Percentiles rank a stretch among this genome's conserved stretches.
Evolutionary conservation across 2,329 filamentous ascomycete genomes (phyloP).

Genomic region (Alternaria gaisen): DNA sequence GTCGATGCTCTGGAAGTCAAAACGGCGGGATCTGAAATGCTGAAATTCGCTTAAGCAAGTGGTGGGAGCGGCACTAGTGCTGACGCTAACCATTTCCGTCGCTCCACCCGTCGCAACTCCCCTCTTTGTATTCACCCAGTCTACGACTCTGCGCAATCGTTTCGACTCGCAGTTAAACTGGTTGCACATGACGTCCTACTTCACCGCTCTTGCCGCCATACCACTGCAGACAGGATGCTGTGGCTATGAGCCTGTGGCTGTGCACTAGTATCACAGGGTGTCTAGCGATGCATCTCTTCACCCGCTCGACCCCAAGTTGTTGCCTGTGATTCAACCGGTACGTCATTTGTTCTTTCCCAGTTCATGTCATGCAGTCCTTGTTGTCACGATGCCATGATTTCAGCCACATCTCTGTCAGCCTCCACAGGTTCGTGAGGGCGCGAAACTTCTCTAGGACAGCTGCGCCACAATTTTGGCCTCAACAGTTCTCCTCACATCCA

Average conservation of each 20-base stretch:
- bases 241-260: conserved; percentile 20
- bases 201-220: conserved; percentile 8
- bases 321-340: neutral
- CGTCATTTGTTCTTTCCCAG: neutral
- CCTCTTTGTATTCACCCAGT: neutral
- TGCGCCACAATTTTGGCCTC: conserved; percentile 22
- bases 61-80: neutral
- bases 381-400: conserved; percentile 3
- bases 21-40: neutral
- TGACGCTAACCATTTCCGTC: conserved; percentile 1
- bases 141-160: neutral
- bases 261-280: conserved; percentile 4
- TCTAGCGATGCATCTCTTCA: conserved; percentile 8
- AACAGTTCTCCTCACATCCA: conserved; percentile 10
- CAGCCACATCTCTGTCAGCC: conserved; percentile 10
- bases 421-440: neutral
- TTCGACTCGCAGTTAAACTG: neutral
- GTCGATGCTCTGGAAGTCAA: conserved; percentile 34
- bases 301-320: neutral
- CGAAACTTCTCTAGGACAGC: neutral
- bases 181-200: neutral
- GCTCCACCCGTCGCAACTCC: neutral
- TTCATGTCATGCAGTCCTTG: neutral
- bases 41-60: neutral
- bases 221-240: conserved; percentile 9